Evolutionary conservation across 495 filamentous ascomycete species (phyloP), one percentile per base, ranked within the genome.

Genomic region (Aspergillus homomorphus): DNA sequence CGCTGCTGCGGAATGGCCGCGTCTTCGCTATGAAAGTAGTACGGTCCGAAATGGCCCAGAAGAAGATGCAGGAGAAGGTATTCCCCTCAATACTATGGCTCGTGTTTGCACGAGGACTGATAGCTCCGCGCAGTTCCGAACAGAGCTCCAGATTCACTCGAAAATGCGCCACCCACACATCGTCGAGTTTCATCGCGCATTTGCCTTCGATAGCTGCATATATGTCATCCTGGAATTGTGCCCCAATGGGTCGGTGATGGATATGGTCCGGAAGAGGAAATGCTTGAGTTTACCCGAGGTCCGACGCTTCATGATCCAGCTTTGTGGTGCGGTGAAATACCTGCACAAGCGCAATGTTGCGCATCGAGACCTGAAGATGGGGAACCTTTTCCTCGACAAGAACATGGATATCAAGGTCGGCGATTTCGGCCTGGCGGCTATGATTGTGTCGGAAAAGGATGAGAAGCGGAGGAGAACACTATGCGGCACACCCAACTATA

Each of bases 331-430:
- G 19, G 89, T 99, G 66, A 98, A 98, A 69, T 99, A 98, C 66
- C 87, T 99, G 71, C 95, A 99, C 72, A 84, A 87, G 59, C 87
- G 93, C 65, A 91, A 91, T 49, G 92, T 99, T 30, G 96, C 97
- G 33, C 95, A 99, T 73, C 85, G 95, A 42, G 95, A 99, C 72
- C 72, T 99, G 51, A 99, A 99, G 71, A 96, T 96, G 80, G 95
- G 94, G 14, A 98, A 99, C 65, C 84, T 99, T 62, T 99, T 99
- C 62, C 80, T 99, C 49, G 95, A 99, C 71, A 84, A 85, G 41
- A 81, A 96, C 63, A 97, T 99, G 95, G 96, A 98, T 65, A 83
- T 96, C 56, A 98, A 99, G 71, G 87, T 98, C 60, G 95, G 95
- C 3, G 95, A 99, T 69, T 99, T 98, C 74, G 95, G 95, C 4